phyloP scores from a whole-genome alignment of 768 basidiomycete genomes.

The Leucocoprinus leucothites region DNA sequence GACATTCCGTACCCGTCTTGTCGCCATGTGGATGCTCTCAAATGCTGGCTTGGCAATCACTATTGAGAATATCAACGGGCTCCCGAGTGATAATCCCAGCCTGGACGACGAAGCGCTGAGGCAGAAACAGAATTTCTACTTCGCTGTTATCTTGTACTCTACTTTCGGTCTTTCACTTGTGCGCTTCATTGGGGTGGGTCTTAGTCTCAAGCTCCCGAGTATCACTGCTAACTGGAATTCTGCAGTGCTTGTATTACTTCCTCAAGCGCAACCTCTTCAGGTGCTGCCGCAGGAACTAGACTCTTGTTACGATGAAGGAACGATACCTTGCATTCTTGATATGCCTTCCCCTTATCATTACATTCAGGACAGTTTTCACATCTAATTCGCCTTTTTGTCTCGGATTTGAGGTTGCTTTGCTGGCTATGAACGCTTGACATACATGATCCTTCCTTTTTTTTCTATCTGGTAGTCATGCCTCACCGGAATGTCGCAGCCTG shows the following conservation, averaged over 20 bases:
- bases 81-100: constrained; percentile 30
- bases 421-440: background rate
- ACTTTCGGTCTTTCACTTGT: constrained; percentile 72
- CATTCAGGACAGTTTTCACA: constrained; percentile 3
- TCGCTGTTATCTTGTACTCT: constrained; percentile 74
- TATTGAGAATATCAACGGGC: constrained; percentile 72
- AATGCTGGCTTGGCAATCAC: constrained; percentile 73
- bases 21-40: constrained; percentile 73
- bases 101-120: constrained; percentile 40
- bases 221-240: background rate
- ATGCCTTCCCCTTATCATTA: background rate
- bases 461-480: background rate
- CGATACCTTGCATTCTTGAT: constrained; percentile 1
- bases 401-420: background rate
- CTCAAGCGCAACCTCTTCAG: constrained; percentile 82
- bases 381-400: background rate
- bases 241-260: constrained; percentile 81
- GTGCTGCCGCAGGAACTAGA: constrained; percentile 70
- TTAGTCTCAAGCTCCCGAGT: background rate
- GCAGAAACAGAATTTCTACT: constrained; percentile 55
- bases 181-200: constrained; percentile 73
- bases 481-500: background rate
- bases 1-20: constrained; percentile 89
- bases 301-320: constrained; percentile 4
- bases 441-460: background rate